Evolutionary conservation across 768 basidiomycete genomes (phyloP).

Genomic region (Cyclocybe cylindracea): DNA sequence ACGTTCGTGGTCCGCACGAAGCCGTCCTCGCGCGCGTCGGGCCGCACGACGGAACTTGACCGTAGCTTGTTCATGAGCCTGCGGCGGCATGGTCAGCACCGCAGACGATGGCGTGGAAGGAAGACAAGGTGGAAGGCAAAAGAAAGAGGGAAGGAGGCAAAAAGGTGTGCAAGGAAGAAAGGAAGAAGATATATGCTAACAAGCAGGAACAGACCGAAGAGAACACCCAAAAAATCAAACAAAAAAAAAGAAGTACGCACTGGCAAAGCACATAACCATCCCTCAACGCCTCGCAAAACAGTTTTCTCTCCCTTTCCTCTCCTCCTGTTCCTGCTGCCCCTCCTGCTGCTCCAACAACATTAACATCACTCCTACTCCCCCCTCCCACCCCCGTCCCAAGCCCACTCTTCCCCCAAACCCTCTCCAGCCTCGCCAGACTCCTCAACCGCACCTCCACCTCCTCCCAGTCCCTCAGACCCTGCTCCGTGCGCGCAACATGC

Average conservation of each 20-base stretch:
- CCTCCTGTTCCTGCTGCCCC: conserved; percentile 31
- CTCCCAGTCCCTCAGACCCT: conserved; percentile 62
- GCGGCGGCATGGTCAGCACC: neutral
- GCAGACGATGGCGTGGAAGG: neutral
- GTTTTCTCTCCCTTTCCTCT: conserved; percentile 73
- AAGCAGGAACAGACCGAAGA: neutral
- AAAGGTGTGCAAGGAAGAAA: conserved; percentile 9
- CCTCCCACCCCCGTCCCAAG: conserved; percentile 18
- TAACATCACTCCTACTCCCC: too few relatives aligned
- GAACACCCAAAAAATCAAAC: neutral
- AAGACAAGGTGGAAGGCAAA: neutral
- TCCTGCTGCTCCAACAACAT: too few relatives aligned
- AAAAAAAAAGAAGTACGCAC: conserved; percentile 50
- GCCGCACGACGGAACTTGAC: conserved; percentile 71
- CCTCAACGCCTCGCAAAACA: conserved; percentile 74
- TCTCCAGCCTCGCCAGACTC: conserved; percentile 65
- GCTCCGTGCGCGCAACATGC: conserved; percentile 50
- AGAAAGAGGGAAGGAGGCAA: neutral
- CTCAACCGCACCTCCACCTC: conserved; percentile 72
- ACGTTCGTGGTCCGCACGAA: conserved; percentile 68
- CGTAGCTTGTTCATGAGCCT: conserved; percentile 83
- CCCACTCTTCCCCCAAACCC: conserved; percentile 74
- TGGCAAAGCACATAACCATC: conserved; percentile 91
- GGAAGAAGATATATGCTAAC: neutral
- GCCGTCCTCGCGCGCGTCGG: conserved; percentile 69